A percentile compares a stretch with the other conserved stretches of the same genome.
Evolutionary conservation across 2,329 filamentous ascomycete genomes (phyloP).

Genomic region (Parascedosporium putredinis): DNA sequence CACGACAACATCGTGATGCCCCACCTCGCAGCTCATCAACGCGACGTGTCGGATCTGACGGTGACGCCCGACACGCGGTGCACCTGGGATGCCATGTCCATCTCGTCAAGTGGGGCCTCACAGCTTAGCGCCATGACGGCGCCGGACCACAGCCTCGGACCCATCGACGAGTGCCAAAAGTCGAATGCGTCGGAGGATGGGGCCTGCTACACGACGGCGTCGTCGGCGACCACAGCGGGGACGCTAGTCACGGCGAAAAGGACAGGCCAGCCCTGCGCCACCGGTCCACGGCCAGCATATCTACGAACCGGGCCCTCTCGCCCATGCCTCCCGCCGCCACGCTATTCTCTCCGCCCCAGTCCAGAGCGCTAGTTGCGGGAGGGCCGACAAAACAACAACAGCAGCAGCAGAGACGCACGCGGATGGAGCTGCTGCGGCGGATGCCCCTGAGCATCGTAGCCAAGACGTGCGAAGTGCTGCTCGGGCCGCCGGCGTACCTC

Average conservation of each 20-base stretch:
- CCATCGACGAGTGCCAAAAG: conserved; percentile 6
- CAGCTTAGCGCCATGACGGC: conserved; percentile 18
- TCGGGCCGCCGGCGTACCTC: conserved; percentile 72
- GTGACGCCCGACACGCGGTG: conserved; percentile 21
- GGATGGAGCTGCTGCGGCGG: conserved; percentile 34
- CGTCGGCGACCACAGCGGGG: too few species aligned
- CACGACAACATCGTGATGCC: conserved; percentile 29
- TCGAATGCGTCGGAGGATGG: conserved; percentile 11
- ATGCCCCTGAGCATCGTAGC: conserved; percentile 58
- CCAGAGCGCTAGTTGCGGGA: conserved; percentile 4
- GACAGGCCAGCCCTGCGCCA: conserved; percentile 24
- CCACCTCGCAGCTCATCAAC: conserved; percentile 19
- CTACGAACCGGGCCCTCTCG: conserved; percentile 47
- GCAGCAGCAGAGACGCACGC: conserved; percentile 17
- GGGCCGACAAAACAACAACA: neutral
- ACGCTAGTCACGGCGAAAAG: too few species aligned
- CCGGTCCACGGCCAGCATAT: conserved; percentile 43
- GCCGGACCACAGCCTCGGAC: conserved; percentile 11
- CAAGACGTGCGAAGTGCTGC: conserved; percentile 65
- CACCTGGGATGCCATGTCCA: conserved; percentile 17
- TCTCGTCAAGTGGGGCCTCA: conserved; percentile 18
- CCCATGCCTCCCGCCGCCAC: conserved; percentile 60
- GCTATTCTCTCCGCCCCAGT: conserved; percentile 41
- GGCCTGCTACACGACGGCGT: conserved; percentile 16
- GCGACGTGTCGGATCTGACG: conserved; percentile 23